Evolutionary conservation across 1,284 basidiomycete genomes (phyloP).

Genomic region (Moesziomyces globuligerus): DNA sequence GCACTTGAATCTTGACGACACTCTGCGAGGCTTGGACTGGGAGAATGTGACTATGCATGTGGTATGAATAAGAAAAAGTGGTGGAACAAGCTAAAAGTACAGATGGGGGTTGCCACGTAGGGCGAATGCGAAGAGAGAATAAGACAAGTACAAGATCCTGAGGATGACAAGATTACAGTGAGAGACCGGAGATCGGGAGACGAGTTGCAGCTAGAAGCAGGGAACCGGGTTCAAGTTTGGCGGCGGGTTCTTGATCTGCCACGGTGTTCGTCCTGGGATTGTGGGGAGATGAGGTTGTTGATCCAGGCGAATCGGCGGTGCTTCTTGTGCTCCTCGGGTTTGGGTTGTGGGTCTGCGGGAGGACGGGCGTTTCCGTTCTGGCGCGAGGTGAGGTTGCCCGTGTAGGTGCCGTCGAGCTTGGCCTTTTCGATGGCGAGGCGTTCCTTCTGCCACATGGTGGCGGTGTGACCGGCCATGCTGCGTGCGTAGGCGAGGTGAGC

Average conservation of each 20-base stretch:
- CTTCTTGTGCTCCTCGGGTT: slow-evolving; percentile 8
- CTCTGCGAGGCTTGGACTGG: no score
- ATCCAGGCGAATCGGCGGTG: slow-evolving; percentile 2
- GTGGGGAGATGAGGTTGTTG: slow-evolving; percentile 6
- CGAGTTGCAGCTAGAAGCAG: no score
- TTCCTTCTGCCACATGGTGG: slow-evolving; percentile 44
- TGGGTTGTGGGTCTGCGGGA: slow-evolving; percentile 3
- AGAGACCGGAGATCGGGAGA: no score
- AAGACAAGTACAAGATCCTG: no score
- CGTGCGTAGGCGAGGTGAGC: slow-evolving; percentile 36
- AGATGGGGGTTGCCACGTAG: no score
- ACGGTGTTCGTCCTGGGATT: neutral
- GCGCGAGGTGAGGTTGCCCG: slow-evolving; percentile 27
- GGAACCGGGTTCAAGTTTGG: neutral
- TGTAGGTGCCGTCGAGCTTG: slow-evolving; percentile 41
- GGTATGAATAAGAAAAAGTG: slow-evolving; percentile 3
- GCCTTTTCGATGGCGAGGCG: slow-evolving; percentile 45
- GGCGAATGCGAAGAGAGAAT: neutral
- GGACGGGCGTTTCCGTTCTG: slow-evolving; percentile 41
- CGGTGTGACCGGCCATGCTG: slow-evolving; percentile 33
- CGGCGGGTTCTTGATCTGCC: neutral
- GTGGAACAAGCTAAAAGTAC: slow-evolving; percentile 3
- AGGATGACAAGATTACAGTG: slow-evolving; percentile 1
- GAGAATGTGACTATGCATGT: slow-evolving; percentile 3
- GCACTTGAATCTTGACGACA: no score